Evolutionary conservation across 1,139 yeast species (phyloP).

Genomic region (Blastobotrys illinoisensis): DNA sequence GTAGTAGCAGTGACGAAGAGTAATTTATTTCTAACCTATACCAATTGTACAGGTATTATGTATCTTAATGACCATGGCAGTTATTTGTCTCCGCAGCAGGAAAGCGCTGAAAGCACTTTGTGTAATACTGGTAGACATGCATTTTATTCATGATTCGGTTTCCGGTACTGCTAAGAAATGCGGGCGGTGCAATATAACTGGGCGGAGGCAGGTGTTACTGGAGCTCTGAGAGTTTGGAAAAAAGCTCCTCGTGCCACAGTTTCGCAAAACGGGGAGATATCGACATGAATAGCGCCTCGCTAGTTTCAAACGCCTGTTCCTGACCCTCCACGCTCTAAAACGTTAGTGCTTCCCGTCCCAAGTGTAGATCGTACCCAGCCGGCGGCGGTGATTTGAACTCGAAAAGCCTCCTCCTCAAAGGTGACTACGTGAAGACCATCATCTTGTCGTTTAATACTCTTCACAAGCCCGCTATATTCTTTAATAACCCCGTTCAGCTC

Average conservation of each 20-base stretch:
- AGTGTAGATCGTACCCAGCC: slow-evolving; percentile 19
- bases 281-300: slow-evolving; percentile 43
- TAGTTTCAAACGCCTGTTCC: slow-evolving; percentile 37
- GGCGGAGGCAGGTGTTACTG: no score
- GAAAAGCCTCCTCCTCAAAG: slow-evolving; percentile 19
- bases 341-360: slow-evolving; percentile 7
- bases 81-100: no score
- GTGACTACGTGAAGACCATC: slow-evolving; percentile 19
- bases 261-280: slow-evolving; percentile 35
- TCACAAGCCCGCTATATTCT: slow-evolving; percentile 14
- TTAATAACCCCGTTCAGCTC: slow-evolving; percentile 18
- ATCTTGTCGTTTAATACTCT: slow-evolving; percentile 3
- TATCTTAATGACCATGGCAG: no score
- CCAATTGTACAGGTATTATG: no score
- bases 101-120: no score
- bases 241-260: slow-evolving; percentile 31
- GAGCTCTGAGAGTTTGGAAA: not conserved
- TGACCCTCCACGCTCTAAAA: slow-evolving; percentile 7
- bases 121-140: not conserved
- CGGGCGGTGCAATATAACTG: no score
- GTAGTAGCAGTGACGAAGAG: slow-evolving; percentile 2
- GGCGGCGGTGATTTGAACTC: slow-evolving; percentile 23
- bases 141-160: no score
- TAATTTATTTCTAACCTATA: not conserved
- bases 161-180: no score